Evolutionary conservation across 306 rosid genomes (phyloP).

Genomic region (Argentina anserina): DNA sequence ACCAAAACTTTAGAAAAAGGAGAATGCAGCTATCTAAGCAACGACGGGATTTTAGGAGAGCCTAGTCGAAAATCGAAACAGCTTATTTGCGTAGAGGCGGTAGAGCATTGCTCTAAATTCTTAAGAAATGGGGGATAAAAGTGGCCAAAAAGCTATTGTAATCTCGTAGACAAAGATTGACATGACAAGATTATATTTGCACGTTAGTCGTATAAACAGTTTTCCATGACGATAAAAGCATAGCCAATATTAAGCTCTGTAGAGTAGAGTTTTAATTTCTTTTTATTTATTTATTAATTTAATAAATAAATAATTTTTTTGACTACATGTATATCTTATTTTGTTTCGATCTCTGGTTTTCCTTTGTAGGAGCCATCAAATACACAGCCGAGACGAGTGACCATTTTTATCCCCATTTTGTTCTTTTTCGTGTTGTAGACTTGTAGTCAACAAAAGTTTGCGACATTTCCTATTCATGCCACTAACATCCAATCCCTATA

Average conservation of each 20-base stretch:
- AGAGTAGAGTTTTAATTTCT: too few species aligned
- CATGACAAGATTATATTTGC: background rate
- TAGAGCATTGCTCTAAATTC: too few species aligned
- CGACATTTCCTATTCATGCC: background rate
- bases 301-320: too few species aligned
- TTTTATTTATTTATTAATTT: too few species aligned
- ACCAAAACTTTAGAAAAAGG: too few species aligned
- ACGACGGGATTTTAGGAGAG: too few species aligned
- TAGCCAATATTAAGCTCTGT: too few species aligned
- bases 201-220: too few species aligned
- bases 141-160: background rate
- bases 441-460: conserved; percentile 27
- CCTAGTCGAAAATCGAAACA: too few species aligned
- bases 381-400: background rate
- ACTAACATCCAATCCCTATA: background rate
- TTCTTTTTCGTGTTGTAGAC: conserved; percentile 11
- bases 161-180: background rate
- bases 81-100: too few species aligned
- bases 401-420: background rate
- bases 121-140: too few species aligned
- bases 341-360: background rate
- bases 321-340: background rate
- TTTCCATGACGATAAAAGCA: background rate
- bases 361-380: conserved; percentile 18
- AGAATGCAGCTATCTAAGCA: too few species aligned